Percentiles rank a stretch among this genome's conserved stretches.
phyloP scores from a whole-genome alignment of 1,284 basidiomycete genomes.

The Trametes pubescens region DNA sequence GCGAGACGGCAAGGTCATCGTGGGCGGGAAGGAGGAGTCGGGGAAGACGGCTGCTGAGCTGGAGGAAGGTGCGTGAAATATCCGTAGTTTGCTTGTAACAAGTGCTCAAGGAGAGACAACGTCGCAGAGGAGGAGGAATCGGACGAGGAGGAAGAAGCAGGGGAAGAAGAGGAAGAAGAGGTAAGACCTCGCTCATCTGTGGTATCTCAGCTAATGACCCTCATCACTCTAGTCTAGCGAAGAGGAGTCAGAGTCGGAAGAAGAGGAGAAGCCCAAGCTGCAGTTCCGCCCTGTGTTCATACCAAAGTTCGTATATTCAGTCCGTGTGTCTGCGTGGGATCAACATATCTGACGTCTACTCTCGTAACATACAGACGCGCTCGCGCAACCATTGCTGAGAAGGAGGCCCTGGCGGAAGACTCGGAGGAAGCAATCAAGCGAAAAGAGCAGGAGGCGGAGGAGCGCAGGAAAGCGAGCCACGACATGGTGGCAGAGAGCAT shows the following conservation, averaged over 20 bases:
- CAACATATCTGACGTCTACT: slow-evolving; percentile 1
- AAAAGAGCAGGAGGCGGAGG: slow-evolving; percentile 74
- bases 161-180: slow-evolving; percentile 56
- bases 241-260: slow-evolving; percentile 78
- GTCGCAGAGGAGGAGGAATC: slow-evolving; percentile 23
- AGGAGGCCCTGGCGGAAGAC: slow-evolving; percentile 70
- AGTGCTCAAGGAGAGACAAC: neutral
- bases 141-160: slow-evolving; percentile 54
- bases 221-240: slow-evolving; percentile 67
- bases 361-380: slow-evolving; percentile 61
- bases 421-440: slow-evolving; percentile 71
- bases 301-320: slow-evolving; percentile 73
- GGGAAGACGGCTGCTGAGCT: slow-evolving; percentile 66
- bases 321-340: neutral
- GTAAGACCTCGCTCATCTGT: slow-evolving; percentile 41
- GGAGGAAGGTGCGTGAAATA: slow-evolving; percentile 49
- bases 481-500: slow-evolving; percentile 91
- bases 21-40: slow-evolving; percentile 77
- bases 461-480: slow-evolving; percentile 82
- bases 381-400: slow-evolving; percentile 71
- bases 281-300: slow-evolving; percentile 90
- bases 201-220: slow-evolving; percentile 30
- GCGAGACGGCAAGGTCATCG: slow-evolving; percentile 77
- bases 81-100: no score
- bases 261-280: slow-evolving; percentile 65